phyloP scores from a whole-genome alignment of 2,329 filamentous ascomycete genomes.

The Leptographium radiaticola region DNA sequence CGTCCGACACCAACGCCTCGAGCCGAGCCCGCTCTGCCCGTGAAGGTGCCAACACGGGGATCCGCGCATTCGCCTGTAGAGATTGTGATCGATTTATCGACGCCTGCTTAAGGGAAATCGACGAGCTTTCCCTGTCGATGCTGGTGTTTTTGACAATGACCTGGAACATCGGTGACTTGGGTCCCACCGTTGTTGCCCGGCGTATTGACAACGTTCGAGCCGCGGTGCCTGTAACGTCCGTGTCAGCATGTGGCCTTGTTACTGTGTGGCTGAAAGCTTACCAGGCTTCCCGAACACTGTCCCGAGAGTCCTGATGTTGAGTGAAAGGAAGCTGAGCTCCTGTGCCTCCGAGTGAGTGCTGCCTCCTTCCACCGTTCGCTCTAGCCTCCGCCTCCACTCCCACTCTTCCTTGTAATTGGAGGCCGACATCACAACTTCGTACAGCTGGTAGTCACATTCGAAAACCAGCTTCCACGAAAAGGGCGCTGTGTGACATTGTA shows the following conservation, averaged over 20 bases:
- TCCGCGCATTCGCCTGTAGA: conserved; percentile 49
- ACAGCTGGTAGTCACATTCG: conserved; percentile 60
- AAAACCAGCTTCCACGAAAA: conserved; percentile 91
- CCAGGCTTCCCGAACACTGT: conserved; percentile 62
- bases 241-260: background rate
- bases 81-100: conserved; percentile 69
- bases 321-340: conserved; percentile 49
- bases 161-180: conserved; percentile 55
- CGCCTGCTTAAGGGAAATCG: conserved; percentile 28
- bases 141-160: conserved; percentile 82
- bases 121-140: conserved; percentile 40
- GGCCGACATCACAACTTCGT: conserved; percentile 77
- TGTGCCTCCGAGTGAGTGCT: conserved; percentile 30
- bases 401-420: conserved; percentile 69
- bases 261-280: conserved; percentile 16
- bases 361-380: conserved; percentile 35
- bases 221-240: conserved; percentile 34
- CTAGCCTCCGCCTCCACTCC: conserved; percentile 64
- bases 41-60: conserved; percentile 60
- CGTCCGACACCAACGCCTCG: conserved; percentile 59
- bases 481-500: conserved; percentile 76
- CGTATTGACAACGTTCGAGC: conserved; percentile 66
- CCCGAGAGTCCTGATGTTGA: conserved; percentile 63
- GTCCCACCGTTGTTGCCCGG: conserved; percentile 59
- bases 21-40: conserved; percentile 65